Evolutionary conservation across 2,329 filamentous ascomycete genomes (phyloP).

Genomic region (Verticillium klebahnii): DNA sequence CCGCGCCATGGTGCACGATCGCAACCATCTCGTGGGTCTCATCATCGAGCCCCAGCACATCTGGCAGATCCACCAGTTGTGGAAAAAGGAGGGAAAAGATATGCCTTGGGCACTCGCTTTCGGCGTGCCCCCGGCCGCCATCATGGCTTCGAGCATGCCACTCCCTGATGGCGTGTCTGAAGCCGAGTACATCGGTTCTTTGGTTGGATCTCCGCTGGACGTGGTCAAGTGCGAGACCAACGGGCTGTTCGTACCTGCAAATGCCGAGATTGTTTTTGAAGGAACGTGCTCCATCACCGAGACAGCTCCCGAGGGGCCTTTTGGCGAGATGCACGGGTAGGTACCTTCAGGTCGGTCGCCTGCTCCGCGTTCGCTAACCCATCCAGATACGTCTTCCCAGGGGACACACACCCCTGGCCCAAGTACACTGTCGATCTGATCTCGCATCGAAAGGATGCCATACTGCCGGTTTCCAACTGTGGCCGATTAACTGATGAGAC

Average conservation of each 20-base stretch:
- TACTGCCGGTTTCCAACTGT: constrained; percentile 41
- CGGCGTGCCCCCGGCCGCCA: constrained; percentile 44
- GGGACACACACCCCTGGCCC: constrained; percentile 19
- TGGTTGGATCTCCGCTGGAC: constrained; percentile 38
- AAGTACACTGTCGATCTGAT: constrained; percentile 39
- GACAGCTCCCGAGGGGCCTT: constrained; percentile 39
- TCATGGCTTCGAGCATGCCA: constrained; percentile 43
- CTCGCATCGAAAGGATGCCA: constrained; percentile 41
- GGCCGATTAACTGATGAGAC: constrained; percentile 41
- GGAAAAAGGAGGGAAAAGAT: constrained; percentile 38
- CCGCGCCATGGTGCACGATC: constrained; percentile 41
- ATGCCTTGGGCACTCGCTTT: constrained; percentile 42
- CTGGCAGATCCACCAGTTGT: constrained; percentile 39
- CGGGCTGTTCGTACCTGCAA: constrained; percentile 41
- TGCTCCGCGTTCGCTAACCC: constrained; percentile 8
- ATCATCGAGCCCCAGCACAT: constrained; percentile 42
- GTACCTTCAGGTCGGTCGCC: neutral
- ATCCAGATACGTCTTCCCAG: constrained; percentile 20
- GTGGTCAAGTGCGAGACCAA: constrained; percentile 49
- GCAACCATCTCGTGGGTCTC: constrained; percentile 32
- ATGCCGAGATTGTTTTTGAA: constrained; percentile 45
- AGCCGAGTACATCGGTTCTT: constrained; percentile 41
- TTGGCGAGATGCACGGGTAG: constrained; percentile 38
- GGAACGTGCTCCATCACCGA: constrained; percentile 40
- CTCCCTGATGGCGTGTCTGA: constrained; percentile 44